Conservation (phyloP, 805 yeast genomes). For the Peterozyma toletana region DNA sequence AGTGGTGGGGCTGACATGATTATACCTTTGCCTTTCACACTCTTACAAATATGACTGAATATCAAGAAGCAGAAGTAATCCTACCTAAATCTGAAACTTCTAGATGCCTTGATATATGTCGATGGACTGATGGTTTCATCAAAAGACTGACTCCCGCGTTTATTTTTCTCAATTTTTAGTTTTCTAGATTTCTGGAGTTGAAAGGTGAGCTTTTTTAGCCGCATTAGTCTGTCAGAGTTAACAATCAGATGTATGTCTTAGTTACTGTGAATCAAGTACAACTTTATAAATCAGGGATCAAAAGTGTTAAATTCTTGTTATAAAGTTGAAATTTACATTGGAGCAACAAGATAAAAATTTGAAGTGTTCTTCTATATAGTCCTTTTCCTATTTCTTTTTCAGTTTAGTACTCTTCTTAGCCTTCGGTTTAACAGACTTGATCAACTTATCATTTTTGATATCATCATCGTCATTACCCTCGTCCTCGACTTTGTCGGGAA, state of each 20-base stretch:
- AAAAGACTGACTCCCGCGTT: too few species aligned
- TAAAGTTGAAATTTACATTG: too few species aligned
- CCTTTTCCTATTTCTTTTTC: slow-evolving; percentile 7
- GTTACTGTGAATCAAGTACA: too few species aligned
- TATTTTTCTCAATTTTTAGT: too few species aligned
- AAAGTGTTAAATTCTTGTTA: too few species aligned
- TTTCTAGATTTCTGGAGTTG: not conserved
- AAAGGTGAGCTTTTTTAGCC: slow-evolving; percentile 13
- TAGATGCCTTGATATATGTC: too few species aligned
- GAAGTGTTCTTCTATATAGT: not conserved
- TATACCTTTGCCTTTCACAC: too few species aligned
- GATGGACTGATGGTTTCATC: too few species aligned
- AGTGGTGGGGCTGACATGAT: slow-evolving; percentile 28
- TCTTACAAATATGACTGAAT: too few species aligned
- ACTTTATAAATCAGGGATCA: not conserved
- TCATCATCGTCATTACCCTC: slow-evolving; percentile 42
- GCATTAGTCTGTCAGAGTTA: not conserved
- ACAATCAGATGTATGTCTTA: not conserved
- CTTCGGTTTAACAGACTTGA: slow-evolving; percentile 42
- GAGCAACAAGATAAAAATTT: not conserved
- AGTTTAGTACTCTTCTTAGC: slow-evolving; percentile 12
- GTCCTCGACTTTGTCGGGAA: slow-evolving; percentile 29
- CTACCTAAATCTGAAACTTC: too few species aligned
- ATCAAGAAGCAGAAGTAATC: too few species aligned
- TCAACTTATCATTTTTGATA: slow-evolving; percentile 53